Evolutionary conservation across 2,329 filamentous ascomycete genomes (phyloP).

Genomic region (Aplosporella prunicola): DNA sequence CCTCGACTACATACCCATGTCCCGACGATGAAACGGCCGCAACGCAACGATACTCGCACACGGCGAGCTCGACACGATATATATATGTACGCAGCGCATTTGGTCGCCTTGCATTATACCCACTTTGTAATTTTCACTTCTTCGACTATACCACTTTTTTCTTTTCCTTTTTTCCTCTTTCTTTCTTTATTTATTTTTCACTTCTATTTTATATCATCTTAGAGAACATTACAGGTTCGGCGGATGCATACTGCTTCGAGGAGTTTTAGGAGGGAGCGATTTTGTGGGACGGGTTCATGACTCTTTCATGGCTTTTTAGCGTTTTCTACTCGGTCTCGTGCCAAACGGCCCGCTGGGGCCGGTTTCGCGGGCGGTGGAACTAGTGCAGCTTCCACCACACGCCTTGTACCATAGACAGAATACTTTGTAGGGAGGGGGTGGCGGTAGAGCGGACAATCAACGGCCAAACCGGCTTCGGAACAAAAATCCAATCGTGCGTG

Average conservation of each 20-base stretch:
- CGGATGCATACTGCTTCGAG: too few species aligned
- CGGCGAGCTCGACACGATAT: slow-evolving; percentile 5
- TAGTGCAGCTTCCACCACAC: slow-evolving; percentile 24
- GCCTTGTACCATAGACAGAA: slow-evolving; percentile 21
- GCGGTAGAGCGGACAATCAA: too few species aligned
- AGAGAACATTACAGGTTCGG: too few species aligned
- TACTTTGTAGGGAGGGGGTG: too few species aligned
- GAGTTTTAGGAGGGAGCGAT: too few species aligned
- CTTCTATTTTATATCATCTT: background rate
- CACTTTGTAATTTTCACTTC: slow-evolving; percentile 29
- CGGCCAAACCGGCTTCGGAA: too few species aligned
- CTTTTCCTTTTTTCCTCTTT: background rate
- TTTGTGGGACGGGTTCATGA: too few species aligned
- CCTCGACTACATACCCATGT: slow-evolving; percentile 5
- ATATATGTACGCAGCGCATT: slow-evolving; percentile 22
- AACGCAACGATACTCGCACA: slow-evolving; percentile 10
- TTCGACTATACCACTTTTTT: slow-evolving; percentile 10
- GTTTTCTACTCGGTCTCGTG: background rate
- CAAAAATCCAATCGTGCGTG: background rate
- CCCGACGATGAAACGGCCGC: slow-evolving; percentile 9
- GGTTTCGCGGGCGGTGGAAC: slow-evolving; percentile 6
- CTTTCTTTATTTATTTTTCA: background rate
- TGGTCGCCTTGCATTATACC: slow-evolving; percentile 33
- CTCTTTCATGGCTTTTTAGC: background rate
- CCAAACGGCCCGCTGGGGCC: background rate